Conservation (phyloP, 805 yeast genomes). For the Wickerhamiella parazyma region DNA sequence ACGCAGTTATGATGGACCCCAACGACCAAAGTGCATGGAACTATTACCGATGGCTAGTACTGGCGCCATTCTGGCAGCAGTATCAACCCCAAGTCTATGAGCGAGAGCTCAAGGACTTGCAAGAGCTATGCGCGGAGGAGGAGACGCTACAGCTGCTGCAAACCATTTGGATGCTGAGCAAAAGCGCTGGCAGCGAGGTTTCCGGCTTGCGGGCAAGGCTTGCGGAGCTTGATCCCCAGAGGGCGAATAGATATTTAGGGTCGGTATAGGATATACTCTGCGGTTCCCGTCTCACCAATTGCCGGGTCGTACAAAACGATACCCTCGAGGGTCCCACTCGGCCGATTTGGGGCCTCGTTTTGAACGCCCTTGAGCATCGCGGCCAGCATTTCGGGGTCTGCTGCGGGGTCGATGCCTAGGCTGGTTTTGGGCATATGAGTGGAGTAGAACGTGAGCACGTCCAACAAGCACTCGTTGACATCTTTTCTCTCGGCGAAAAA, state of each 20-base stretch:
- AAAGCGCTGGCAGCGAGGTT: conserved; percentile 1
- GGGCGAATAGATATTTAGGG: conserved; percentile 19
- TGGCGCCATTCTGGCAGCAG: conserved; percentile 27
- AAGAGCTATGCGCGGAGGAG: conserved; percentile 61
- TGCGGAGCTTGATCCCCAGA: conserved; percentile 20
- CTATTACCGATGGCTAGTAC: conserved; percentile 67
- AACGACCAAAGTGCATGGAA: conserved; percentile 92
- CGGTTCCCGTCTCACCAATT: not conserved
- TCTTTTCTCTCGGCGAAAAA: conserved; percentile 18
- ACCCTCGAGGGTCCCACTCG: not conserved
- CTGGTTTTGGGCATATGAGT: not conserved
- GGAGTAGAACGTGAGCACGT: conserved; percentile 42
- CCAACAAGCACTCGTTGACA: conserved; percentile 39
- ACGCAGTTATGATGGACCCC: conserved; percentile 85
- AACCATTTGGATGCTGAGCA: conserved; percentile 19
- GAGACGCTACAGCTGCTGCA: conserved; percentile 69
- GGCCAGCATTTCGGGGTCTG: not conserved
- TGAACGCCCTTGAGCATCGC: not conserved
- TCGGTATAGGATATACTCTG: conserved; percentile 5
- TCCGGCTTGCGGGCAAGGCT: conserved; percentile 23
- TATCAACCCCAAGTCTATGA: conserved; percentile 29
- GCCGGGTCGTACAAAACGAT: not conserved
- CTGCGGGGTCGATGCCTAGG: not conserved
- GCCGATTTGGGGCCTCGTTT: not conserved
- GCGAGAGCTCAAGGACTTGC: conserved; percentile 35